Evolutionary conservation across 768 basidiomycete genomes (phyloP).

Genomic region (Amanita pallidorosea): DNA sequence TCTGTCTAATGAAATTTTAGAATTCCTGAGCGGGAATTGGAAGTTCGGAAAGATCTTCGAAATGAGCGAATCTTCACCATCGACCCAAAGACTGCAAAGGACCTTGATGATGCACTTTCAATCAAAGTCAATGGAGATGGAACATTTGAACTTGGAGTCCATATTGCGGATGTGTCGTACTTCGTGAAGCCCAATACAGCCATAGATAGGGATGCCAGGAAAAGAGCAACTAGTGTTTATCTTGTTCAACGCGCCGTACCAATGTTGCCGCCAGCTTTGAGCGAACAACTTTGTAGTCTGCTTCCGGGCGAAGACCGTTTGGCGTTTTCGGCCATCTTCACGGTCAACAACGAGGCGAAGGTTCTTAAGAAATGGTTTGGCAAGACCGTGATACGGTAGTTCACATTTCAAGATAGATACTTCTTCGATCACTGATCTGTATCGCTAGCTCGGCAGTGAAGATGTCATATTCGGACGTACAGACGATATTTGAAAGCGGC

Average conservation of each 20-base stretch:
- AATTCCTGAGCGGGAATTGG: conserved; percentile 82
- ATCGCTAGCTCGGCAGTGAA: conserved; percentile 71
- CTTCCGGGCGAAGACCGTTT: conserved; percentile 82
- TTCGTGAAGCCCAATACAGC: conserved; percentile 94
- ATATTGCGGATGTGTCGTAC: conserved; percentile 92
- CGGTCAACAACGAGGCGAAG: conserved; percentile 71
- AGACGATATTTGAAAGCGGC: conserved; percentile 68
- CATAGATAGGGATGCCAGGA: conserved; percentile 96
- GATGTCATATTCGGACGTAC: conserved; percentile 74
- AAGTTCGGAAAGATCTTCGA: conserved; percentile 82
- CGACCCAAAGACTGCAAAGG: conserved; percentile 82
- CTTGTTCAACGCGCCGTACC: conserved; percentile 93
- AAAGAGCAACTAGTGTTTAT: conserved; percentile 94
- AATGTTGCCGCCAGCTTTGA: conserved; percentile 92
- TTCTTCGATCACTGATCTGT: conserved; percentile 1
- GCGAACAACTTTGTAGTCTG: conserved; percentile 89
- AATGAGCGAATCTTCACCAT: conserved; percentile 84
- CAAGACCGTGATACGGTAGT: conserved; percentile 81
- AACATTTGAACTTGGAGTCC: conserved; percentile 87
- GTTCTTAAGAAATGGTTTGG: conserved; percentile 88
- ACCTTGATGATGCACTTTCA: conserved; percentile 92
- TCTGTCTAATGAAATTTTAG: conserved; percentile 24
- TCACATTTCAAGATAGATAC: conserved; percentile 11
- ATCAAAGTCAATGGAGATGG: conserved; percentile 86
- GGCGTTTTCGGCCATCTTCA: conserved; percentile 85